Base-by-base conservation (phyloP, 257 asterid genomes). In the Ligustrum vulgare region DNA sequence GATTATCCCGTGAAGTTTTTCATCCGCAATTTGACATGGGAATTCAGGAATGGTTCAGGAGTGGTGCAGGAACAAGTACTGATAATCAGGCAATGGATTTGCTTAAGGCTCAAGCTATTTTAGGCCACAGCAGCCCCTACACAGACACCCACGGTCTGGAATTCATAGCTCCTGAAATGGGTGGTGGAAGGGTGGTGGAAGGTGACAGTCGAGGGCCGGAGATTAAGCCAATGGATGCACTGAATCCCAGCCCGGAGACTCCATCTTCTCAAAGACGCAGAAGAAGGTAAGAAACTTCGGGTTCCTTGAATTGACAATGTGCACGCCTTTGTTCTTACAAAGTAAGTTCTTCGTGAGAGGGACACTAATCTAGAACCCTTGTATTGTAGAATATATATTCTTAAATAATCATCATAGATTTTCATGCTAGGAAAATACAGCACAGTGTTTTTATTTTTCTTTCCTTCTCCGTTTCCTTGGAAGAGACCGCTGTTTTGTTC, bases 231-330 rank as follows among this genome's bases (percentile, higher is more conserved):
- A 15, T n/a, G 9, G 76, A 79, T 79, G 84, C 83, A 74, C 39
- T 85, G 65, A 82, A 81, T 76, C 68, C 83, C 66, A 76, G 63
- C 71, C 60, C 80, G 41, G 83, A 67, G 67, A 32, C 89, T 66
- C 76, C 91, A 3, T 70, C 89, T 8, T 72, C 88, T 0, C 86
- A 73, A 10, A 83, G 82, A 58, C 88, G 20, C 9, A 78, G 93
- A 72, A 84, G 79, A 84, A 89, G 96, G 98, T 91, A 83, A 79
- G 80, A 67, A 84, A 69, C 56, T 83, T 77, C 75, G 1, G 39
- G 11, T 6, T 6, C 16, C 18, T 8, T 6, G 4, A 10, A 11
- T 34, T 69, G 13, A 67, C 28, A 13, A 8, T 45, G 22, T 74
- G 23, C 25, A 16, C 5, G 18, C 49, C 25, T n/a, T 25, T 58